Evolutionary conservation across 164 flowering plant species (phyloP), one percentile per base, ranked within the genome.

Genomic region (Stephania yunnanensis): DNA sequence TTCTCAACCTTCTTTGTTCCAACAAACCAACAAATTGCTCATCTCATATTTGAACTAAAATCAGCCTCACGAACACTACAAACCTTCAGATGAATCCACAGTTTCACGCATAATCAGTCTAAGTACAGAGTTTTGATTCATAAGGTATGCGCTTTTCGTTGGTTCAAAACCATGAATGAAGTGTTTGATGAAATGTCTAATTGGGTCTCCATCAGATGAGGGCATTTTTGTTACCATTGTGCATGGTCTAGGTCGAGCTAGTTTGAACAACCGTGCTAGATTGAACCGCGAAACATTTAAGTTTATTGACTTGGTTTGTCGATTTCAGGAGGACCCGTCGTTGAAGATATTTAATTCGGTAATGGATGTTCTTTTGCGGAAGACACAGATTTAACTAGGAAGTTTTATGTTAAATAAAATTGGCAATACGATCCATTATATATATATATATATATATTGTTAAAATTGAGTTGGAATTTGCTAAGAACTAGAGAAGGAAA

Each of bases 101-200:
- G 79, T 68, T 92, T 90, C 84, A 82, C 82, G 31, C 95, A 91
- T 81, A 80, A 83, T 68, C 89, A 83, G 58, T 86, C 93, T 74
- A 94, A 93, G 45, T 92, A 90, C 89, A 81, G 89, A 46, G 94
- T 93, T 48, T 68, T 93, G 71, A 79, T 92, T 53, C 89, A 87
- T 87, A 91, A 87, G 86, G 82, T 95, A 46, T 92, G 92, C 72
- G 2, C 78, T 72, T 92, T 89, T 70, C 88, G 93, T 64, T 84
- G 86, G 10, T 93, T 93, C 52, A 86, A 88, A 5, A 74, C 77
- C 29, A 91, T 84, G 73, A 65, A 83, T 4, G 68, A 87, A 10
- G 72, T 95, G 87, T 94, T 95, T 77, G 89, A 89, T 73, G 94
- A 91, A 88, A 92, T 93, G 89, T 91, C 92, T 20, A 64, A 77